Conservation (phyloP, 129 eudicot species). For the Helichrysum umbraculigerum region DNA sequence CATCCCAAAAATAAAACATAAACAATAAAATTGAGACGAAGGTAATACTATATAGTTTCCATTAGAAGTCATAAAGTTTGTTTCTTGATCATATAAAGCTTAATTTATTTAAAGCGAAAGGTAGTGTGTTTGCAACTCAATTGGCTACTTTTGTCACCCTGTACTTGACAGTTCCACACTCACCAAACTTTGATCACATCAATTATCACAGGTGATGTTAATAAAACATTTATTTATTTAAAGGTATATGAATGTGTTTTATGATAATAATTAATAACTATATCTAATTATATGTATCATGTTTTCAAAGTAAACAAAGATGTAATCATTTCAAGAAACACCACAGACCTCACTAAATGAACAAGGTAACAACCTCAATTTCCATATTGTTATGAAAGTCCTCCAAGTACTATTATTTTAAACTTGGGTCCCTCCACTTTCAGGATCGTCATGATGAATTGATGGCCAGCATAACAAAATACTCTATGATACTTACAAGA, state of each 20-base stretch:
- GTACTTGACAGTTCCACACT: slow-evolving; percentile 19
- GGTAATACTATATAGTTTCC: background rate
- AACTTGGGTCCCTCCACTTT: slow-evolving; percentile 10
- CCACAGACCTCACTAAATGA: no score
- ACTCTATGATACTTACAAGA: background rate
- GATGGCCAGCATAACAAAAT: background rate
- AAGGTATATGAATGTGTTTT: no score
- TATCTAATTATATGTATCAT: background rate
- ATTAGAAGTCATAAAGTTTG: background rate
- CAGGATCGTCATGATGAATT: background rate
- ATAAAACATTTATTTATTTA: background rate
- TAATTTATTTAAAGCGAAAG: slow-evolving; percentile 2
- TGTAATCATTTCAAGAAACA: background rate
- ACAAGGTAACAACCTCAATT: no score
- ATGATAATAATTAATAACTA: no score
- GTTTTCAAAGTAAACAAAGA: background rate
- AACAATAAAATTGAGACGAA: no score
- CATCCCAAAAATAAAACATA: no score
- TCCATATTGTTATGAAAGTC: slow-evolving; percentile 6
- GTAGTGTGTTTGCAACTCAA: background rate
- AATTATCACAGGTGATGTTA: background rate
- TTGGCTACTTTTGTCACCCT: slow-evolving; percentile 2
- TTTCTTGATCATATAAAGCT: slow-evolving; percentile 21
- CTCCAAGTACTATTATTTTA: background rate
- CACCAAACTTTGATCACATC: slow-evolving; percentile 8